Evolutionary conservation across 805 yeast species (phyloP).

Genomic region (Kodamaea sagamina): DNA sequence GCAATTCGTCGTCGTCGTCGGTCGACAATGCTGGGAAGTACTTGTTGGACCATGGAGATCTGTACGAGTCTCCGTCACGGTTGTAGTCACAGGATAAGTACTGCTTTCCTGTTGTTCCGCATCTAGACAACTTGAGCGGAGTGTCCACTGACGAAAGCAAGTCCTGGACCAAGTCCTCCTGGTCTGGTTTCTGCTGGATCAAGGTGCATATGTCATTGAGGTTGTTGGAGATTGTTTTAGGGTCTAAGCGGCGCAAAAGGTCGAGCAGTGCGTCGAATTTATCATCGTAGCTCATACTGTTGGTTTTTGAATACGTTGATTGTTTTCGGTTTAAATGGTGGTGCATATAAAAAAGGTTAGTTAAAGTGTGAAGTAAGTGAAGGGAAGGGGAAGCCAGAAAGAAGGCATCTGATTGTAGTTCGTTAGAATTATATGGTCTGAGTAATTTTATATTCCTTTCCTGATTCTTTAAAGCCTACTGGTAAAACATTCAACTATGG

Average conservation of each 20-base stretch:
- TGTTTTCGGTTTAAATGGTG: neutral
- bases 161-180: slow-evolving; percentile 75
- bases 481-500: no score
- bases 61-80: slow-evolving; percentile 87
- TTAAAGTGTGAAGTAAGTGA: no score
- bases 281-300: slow-evolving; percentile 31
- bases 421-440: no score
- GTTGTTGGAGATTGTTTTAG: slow-evolving; percentile 34
- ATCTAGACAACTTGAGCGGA: slow-evolving; percentile 61
- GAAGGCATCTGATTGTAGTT: no score
- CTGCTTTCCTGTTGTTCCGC: slow-evolving; percentile 59
- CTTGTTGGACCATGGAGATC: slow-evolving; percentile 88
- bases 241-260: slow-evolving; percentile 44
- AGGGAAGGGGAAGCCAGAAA: no score
- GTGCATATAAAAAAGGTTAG: neutral
- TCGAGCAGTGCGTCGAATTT: slow-evolving; percentile 39
- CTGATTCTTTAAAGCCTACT: no score
- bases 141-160: slow-evolving; percentile 83
- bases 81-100: slow-evolving; percentile 91
- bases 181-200: slow-evolving; percentile 27
- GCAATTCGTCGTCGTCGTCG: slow-evolving; percentile 52
- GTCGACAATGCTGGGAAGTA: slow-evolving; percentile 51
- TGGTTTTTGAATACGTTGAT: neutral
- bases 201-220: slow-evolving; percentile 39
- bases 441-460: no score